Evolutionary conservation across 352 stramenopile species (phyloP), one percentile per base, ranked within the genome.

Genomic region (Phytophthora palmivora): DNA sequence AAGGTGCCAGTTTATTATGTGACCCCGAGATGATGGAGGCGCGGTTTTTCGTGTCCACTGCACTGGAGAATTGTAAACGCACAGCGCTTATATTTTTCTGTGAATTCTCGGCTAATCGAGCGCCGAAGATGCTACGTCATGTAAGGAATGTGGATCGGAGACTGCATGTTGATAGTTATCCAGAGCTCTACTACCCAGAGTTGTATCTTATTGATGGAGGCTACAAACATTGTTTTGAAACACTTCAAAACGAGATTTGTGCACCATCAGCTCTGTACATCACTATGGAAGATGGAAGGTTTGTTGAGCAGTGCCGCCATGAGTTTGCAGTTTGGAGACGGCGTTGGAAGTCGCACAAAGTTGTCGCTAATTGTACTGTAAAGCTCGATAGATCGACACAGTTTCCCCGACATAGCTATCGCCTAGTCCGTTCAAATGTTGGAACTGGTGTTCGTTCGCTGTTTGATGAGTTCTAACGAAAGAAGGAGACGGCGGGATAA

Each of bases 141-240:
- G 41, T 91, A 6, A 78, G 82, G 18, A 89, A 87, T 51, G 47
- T 89, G 10, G 82, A 91, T 49, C 76, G 82, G 8, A 77, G 70
- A 59, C 63, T 91, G 24, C 77, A 91, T 55, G 79, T 70, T 2
- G 75, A 86, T 16, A 61, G 45, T 28, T 91, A 91, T 28, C 82
- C 82, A 1, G 64, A 84, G 53, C 72, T 91, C 0, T 85, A 82
- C 24, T 91, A 89, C 56, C 82, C 82, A 1, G 77, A 91, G 58
- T 49, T 91, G 16, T 91, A 91, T 53, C 62, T 91, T 10, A 82
- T 91, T 54, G 72, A 89, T 42, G 82, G 82, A 4, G 82, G 82
- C 48, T 91, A 88, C 66, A 91, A 88, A 72, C 69, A 88, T 42
- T 91, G 79, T 26, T 91, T 84, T 36, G 72, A 88, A 60, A 76